A percentile compares a stretch with the other conserved stretches of the same genome.
Evolutionary conservation across 805 yeast genomes (phyloP).

Genomic region (Starmerella bacillaris): DNA sequence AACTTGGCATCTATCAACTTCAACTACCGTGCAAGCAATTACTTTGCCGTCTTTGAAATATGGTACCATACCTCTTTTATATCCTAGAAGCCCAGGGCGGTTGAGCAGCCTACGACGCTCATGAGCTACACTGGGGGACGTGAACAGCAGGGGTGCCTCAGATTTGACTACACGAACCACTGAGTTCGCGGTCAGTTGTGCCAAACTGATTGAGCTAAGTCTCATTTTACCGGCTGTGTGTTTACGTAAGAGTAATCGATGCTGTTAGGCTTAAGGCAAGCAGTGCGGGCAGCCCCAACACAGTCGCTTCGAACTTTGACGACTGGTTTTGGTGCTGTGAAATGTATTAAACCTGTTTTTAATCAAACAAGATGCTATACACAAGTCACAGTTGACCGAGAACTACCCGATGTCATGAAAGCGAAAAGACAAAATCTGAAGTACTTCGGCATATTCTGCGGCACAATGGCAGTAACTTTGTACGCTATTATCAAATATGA

Average conservation of each 20-base stretch:
- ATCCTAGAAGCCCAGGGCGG: conserved; percentile 72
- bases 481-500: conserved; percentile 78
- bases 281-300: too few species aligned
- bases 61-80: conserved; percentile 80
- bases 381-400: conserved; percentile 53
- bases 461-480: conserved; percentile 37
- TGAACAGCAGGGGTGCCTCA: conserved; percentile 36
- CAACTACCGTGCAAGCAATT: conserved; percentile 71
- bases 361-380: background rate
- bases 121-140: conserved; percentile 52
- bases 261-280: too few species aligned
- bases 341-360: too few species aligned
- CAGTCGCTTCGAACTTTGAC: too few species aligned
- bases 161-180: conserved; percentile 23
- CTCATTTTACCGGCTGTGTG: too few species aligned
- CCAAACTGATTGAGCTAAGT: conserved; percentile 9
- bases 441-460: conserved; percentile 38
- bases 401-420: conserved; percentile 42
- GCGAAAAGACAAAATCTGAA: conserved; percentile 34
- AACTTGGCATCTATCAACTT: conserved; percentile 78
- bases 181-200: conserved; percentile 22
- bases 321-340: too few species aligned
- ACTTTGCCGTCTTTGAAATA: conserved; percentile 52
- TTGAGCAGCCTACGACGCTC: conserved; percentile 50
- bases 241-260: too few species aligned